Base-by-base conservation (phyloP, 139 green algal species). In the Volvox reticuliferus region DNA sequence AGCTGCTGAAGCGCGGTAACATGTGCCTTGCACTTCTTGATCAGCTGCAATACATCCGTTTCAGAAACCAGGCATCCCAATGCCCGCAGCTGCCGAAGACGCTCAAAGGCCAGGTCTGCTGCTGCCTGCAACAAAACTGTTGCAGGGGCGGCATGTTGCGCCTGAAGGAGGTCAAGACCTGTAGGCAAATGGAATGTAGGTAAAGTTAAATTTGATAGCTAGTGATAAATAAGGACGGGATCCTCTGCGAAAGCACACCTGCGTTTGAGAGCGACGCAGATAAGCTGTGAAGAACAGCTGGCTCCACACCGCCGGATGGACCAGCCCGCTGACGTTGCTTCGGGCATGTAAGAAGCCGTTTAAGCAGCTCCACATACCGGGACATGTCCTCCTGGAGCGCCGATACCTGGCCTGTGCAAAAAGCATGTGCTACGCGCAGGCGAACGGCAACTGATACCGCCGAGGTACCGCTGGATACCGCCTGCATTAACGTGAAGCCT, bases 11-110 rank as follows among this genome's bases (percentile, higher is more conserved):
- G 85, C 0, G 91, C 88, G 2, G 32, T 89, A 1, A 88, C 84
- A 30, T 95, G 91, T 20, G 87, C 81, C 75, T 90, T 89, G 65
- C 88, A 93, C 82, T 87, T 78, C 50, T 92, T 92, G 22, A 78
- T 35, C 44, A 82, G 12, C 50, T 77, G 67, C 32, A 24, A 19
- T 55, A 89, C 80, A 21, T 83, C 79, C 17, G n/a, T 2, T 2
- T 30, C 28, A 5, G 88, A 22, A 1, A n/a, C 0, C 12, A 17
- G 22, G 17, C 20, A 50, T 18, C 26, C 86, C 5, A 50, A 17
- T 0, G 50, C 33, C 17, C 5, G 26, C 36, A 91, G 26, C 37
- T 69, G 79, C 12, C 28, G 78, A 12, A 79, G n/a, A 12, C 80
- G 88, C 13, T 24, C 19, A 12, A 91, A 16, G 1, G 79, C 80